Evolutionary conservation across 441 rosid species (phyloP), one percentile per base, ranked within the genome.

Genomic region (Jatropha podagrica): DNA sequence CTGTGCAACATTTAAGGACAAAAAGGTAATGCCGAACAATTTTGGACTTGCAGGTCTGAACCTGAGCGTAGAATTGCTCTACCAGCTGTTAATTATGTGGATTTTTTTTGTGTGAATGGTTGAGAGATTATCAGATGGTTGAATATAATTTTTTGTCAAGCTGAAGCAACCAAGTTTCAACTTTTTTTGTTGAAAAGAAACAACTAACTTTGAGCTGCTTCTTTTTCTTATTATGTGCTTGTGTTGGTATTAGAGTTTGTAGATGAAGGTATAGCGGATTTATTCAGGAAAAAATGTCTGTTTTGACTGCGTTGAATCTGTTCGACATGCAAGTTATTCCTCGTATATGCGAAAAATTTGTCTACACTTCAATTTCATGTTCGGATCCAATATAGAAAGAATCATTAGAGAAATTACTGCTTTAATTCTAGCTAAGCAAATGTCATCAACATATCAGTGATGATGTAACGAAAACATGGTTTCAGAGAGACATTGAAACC

Each of bases 91-190:
- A 37, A 3, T 68, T 68, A 42, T 49, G 74, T 46, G 56, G 38
- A 27, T 55, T 44, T 23, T 60, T 52, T 59, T 52, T 32, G 41
- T 20, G 68, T 51, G 73, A 61, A 61, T 40, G 56, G 38, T 2
- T 23, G 67, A 63, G 55, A 65, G 15, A 60, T 9, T 26, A 59
- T 26, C 51, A 18, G 68, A 68, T 26, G 59, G 79, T 56, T 51
- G 68, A 60, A 27, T 68, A 27, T 56, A 41, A 52, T 40, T 58
- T 17, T 72, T 69, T 52, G 49, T 58, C 49, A 41, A 60, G 72
- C 72, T 72, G 68, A 48, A 64, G 71, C 68, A 40, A 65, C 67
- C 68, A 27, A 51, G 40, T 52, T 62, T 66, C 73, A 15, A 58
- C 54, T 52, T 65, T 40, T 44, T 62, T 15, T 27, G 56, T 20